Evolutionary conservation across 2,329 filamentous ascomycete genomes (phyloP).

Genomic region (Immersiporthe knoxdaviesiana): DNA sequence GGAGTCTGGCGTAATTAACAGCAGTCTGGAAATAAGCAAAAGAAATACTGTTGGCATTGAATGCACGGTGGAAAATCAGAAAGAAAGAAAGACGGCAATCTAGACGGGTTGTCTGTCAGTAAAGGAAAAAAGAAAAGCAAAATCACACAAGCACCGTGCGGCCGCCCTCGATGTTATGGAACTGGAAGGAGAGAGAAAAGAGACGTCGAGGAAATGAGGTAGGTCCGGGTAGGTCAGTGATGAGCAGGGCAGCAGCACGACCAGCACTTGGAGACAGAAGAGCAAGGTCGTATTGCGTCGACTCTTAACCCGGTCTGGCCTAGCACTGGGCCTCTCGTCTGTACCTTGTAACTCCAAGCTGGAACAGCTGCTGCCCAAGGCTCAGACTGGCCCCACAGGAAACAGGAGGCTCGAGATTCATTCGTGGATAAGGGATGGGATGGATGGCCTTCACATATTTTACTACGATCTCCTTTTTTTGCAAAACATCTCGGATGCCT

Average conservation of each 20-base stretch:
- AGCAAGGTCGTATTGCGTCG: slow-evolving; percentile 11
- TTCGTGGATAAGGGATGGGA: neutral
- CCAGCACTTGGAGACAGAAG: slow-evolving; percentile 11
- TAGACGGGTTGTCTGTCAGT: slow-evolving; percentile 19
- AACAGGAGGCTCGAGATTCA: neutral
- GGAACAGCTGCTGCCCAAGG: slow-evolving; percentile 5
- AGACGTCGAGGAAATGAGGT: slow-evolving; percentile 1
- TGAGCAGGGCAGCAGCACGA: slow-evolving; percentile 11
- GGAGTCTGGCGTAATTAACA: slow-evolving; percentile 24
- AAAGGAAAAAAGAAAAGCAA: slow-evolving; percentile 12
- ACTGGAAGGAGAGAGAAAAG: slow-evolving; percentile 19
- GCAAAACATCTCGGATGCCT: neutral
- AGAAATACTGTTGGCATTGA: slow-evolving; percentile 17
- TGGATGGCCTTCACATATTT: neutral
- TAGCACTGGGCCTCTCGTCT: slow-evolving; percentile 2
- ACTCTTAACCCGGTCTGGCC: slow-evolving; percentile 15
- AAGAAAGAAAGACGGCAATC: neutral
- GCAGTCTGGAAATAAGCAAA: slow-evolving; percentile 16
- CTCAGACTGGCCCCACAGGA: slow-evolving; percentile 8
- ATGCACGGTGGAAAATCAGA: neutral
- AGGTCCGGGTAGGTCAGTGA: slow-evolving; percentile 16
- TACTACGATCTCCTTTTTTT: neutral
- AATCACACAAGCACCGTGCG: slow-evolving; percentile 19
- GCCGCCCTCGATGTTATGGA: slow-evolving; percentile 10
- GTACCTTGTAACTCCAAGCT: neutral